Evolutionary conservation across 2,329 filamentous ascomycete genomes (phyloP).

Genomic region (Rhynchosporium secalis): DNA sequence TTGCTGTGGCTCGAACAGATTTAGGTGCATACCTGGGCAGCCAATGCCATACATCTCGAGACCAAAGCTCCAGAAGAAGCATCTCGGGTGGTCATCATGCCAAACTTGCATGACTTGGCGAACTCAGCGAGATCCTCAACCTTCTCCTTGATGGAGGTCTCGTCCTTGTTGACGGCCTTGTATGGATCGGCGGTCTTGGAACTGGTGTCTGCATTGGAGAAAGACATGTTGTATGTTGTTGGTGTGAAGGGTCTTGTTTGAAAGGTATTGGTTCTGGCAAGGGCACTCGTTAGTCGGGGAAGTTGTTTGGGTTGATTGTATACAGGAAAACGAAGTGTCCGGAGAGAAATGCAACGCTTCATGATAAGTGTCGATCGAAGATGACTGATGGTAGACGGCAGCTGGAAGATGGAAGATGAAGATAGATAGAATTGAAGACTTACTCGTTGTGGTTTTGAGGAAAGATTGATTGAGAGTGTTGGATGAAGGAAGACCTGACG

Average conservation of each 20-base stretch:
- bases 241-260: constrained; percentile 16
- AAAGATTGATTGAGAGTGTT: neutral
- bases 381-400: too few species aligned
- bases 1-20: constrained; percentile 13
- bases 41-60: constrained; percentile 84
- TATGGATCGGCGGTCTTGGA: constrained; percentile 73
- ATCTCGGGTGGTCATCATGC: constrained; percentile 83
- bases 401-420: neutral
- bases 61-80: constrained; percentile 64
- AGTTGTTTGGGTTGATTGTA: constrained; percentile 8
- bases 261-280: constrained; percentile 16
- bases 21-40: constrained; percentile 63
- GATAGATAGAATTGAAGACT: constrained; percentile 10
- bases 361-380: constrained; percentile 8
- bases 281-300: constrained; percentile 18
- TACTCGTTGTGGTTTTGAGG: neutral
- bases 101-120: constrained; percentile 73
- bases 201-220: constrained; percentile 62
- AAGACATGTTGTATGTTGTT: constrained; percentile 38
- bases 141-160: constrained; percentile 68
- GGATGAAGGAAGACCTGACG: neutral
- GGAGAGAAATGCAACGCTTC: constrained; percentile 20
- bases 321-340: constrained; percentile 9
- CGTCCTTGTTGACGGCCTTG: constrained; percentile 68
- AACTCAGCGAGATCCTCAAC: constrained; percentile 72